phyloP scores from a whole-genome alignment of 2,329 filamentous ascomycete species.

The Neocatenulostroma microsporum region DNA sequence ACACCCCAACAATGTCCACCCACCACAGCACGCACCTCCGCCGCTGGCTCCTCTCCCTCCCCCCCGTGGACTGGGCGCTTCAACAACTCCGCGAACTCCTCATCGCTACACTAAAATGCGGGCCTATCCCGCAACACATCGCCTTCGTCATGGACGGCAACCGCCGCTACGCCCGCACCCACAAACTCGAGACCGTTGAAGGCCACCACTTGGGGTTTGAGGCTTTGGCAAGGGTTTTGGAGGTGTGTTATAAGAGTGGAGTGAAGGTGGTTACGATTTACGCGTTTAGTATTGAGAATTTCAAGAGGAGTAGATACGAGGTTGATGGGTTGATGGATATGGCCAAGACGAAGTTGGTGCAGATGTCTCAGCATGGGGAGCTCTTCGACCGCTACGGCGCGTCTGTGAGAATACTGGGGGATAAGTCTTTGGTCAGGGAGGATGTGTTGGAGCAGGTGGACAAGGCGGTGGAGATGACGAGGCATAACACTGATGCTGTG shows the following conservation, averaged over 20 bases:
- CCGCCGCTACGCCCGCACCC: slow-evolving; percentile 77
- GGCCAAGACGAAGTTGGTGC: slow-evolving; percentile 87
- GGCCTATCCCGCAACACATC: slow-evolving; percentile 86
- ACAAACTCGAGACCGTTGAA: slow-evolving; percentile 92
- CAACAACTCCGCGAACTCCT: slow-evolving; percentile 71
- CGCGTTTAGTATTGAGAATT: slow-evolving; percentile 98
- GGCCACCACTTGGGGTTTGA: slow-evolving; percentile 95
- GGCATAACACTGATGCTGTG: slow-evolving; percentile 66
- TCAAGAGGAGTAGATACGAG: slow-evolving; percentile 92
- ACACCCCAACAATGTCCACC: slow-evolving; percentile 21
- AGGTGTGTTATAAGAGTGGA: slow-evolving; percentile 96
- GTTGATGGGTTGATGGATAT: slow-evolving; percentile 97
- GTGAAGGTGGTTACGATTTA: slow-evolving; percentile 97
- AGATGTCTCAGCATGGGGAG: slow-evolving; percentile 87
- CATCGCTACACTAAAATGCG: slow-evolving; percentile 81
- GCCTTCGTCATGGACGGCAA: slow-evolving; percentile 99
- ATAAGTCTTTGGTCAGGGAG: slow-evolving; percentile 71
- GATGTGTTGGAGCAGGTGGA: slow-evolving; percentile 88
- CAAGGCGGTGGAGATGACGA: slow-evolving; percentile 76
- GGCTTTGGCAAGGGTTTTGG: slow-evolving; percentile 85
- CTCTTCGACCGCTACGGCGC: slow-evolving; percentile 89
- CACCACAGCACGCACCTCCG: slow-evolving; percentile 55
- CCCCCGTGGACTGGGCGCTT: slow-evolving; percentile 84
- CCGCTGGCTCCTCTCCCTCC: slow-evolving; percentile 76
- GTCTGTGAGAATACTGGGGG: slow-evolving; percentile 74